phyloP scores from a whole-genome alignment of 768 basidiomycete genomes.

The Kwoniella dendrophila region DNA sequence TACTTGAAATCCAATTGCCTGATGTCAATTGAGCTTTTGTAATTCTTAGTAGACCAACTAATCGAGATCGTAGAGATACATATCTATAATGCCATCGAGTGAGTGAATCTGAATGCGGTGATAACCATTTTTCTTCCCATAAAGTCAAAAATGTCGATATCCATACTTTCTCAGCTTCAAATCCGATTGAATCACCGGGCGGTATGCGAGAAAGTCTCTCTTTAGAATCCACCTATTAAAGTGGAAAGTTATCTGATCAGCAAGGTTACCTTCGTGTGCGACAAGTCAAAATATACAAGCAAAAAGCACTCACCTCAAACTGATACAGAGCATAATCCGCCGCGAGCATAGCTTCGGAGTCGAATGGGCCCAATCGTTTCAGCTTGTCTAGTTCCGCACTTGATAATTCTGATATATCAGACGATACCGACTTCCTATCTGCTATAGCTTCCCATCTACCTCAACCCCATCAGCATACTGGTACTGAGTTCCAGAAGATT shows the following conservation, averaged over 20 bases:
- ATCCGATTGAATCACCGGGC: neutral
- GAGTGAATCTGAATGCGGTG: slow-evolving; percentile 12
- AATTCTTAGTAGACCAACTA: slow-evolving; percentile 13
- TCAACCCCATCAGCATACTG: too few relatives aligned
- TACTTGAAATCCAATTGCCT: slow-evolving; percentile 6
- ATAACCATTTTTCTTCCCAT: slow-evolving; percentile 9
- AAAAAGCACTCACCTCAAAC: slow-evolving; percentile 13
- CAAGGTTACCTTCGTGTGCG: neutral
- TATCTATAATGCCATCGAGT: slow-evolving; percentile 15
- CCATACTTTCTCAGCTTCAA: slow-evolving; percentile 10
- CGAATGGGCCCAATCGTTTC: neutral
- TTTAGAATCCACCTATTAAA: slow-evolving; percentile 13
- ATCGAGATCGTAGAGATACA: slow-evolving; percentile 5
- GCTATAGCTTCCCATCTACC: slow-evolving; percentile 22
- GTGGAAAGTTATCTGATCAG: too few relatives aligned
- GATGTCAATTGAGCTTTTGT: slow-evolving; percentile 2
- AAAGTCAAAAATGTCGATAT: slow-evolving; percentile 3
- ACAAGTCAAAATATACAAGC: too few relatives aligned
- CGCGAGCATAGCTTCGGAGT: slow-evolving; percentile 6
- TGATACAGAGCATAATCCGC: slow-evolving; percentile 16
- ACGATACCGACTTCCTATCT: slow-evolving; percentile 5
- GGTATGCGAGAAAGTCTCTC: slow-evolving; percentile 4
- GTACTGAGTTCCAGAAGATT: neutral
- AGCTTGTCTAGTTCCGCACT: slow-evolving; percentile 5
- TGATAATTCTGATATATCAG: slow-evolving; percentile 6